These are phyloP conservation scores for Ustanciosporium gigantosporum DNA, from an alignment of 1,284 basidiomycete genomes.

Conservation along the genomic window DNA sequence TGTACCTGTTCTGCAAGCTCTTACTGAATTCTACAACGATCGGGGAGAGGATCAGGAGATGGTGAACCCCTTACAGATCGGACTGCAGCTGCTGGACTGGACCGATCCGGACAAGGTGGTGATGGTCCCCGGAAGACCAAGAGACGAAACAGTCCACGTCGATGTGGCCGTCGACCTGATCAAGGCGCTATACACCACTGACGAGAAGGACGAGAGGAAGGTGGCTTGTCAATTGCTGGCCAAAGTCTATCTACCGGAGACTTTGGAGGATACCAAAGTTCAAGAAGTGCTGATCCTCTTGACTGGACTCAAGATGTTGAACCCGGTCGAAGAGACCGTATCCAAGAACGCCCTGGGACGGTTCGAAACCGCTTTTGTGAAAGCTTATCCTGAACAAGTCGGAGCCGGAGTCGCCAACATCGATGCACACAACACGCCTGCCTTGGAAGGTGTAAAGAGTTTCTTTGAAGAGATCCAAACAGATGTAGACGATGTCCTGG, in stretches of 20 bases:
- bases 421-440: slow-evolving; percentile 11
- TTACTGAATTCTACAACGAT: slow-evolving; percentile 72
- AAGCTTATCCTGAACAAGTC: slow-evolving; percentile 38
- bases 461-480: slow-evolving; percentile 27
- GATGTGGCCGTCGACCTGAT: slow-evolving; percentile 78
- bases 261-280: slow-evolving; percentile 65
- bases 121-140: slow-evolving; percentile 64
- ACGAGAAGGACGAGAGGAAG: slow-evolving; percentile 74
- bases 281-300: slow-evolving; percentile 33
- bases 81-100: slow-evolving; percentile 87
- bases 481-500: slow-evolving; percentile 11
- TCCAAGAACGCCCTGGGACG: slow-evolving; percentile 73
- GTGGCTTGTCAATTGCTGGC: slow-evolving; percentile 76
- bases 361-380: slow-evolving; percentile 66
- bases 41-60: slow-evolving; percentile 77
- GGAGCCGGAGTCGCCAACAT: slow-evolving; percentile 17
- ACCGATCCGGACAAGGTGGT: slow-evolving; percentile 82
- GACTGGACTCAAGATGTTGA: slow-evolving; percentile 33
- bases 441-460: slow-evolving; percentile 7
- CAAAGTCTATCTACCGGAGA: slow-evolving; percentile 75
- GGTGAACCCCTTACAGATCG: slow-evolving; percentile 79
- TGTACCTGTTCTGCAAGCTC: slow-evolving; percentile 73
- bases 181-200: slow-evolving; percentile 66
- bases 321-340: slow-evolving; percentile 65
- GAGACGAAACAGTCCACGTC: slow-evolving; percentile 71